phyloP scores from a whole-genome alignment of 805 yeast genomes.

The Candida jianshihensis region DNA sequence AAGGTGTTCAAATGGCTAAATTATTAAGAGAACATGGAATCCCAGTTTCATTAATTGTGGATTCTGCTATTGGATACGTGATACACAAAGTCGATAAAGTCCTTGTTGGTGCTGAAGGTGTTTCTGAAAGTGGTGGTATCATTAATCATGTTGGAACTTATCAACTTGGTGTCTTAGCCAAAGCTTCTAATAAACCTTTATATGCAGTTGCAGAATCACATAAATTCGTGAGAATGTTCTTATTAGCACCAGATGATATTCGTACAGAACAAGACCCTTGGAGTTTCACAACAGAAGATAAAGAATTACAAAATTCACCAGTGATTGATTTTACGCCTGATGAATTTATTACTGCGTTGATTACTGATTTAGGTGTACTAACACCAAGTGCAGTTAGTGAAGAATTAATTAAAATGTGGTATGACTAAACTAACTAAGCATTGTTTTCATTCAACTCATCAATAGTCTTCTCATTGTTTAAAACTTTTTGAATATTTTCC shows the following conservation, averaged over 20 bases:
- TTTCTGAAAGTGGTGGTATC: constrained; percentile 97
- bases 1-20: constrained; percentile 67
- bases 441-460: constrained; percentile 29
- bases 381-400: constrained; percentile 99
- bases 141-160: constrained; percentile 93
- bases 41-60: constrained; percentile 84
- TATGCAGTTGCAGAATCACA: constrained; percentile 94
- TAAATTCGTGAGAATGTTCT: constrained; percentile 93
- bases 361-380: constrained; percentile 92
- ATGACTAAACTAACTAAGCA: constrained; percentile 45
- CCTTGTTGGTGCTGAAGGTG: constrained; percentile 98
- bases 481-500: constrained; percentile 46
- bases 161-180: constrained; percentile 89
- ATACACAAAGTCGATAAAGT: constrained; percentile 89
- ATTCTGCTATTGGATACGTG: constrained; percentile 89
- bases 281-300: constrained; percentile 32
- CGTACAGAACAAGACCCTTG: constrained; percentile 51
- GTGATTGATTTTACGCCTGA: constrained; percentile 91
- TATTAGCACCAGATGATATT: constrained; percentile 86
- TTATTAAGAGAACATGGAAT: constrained; percentile 62
- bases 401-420: constrained; percentile 97
- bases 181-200: constrained; percentile 84
- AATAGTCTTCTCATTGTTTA: constrained; percentile 33
- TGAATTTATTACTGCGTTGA: constrained; percentile 88
- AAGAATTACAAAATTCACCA: constrained; percentile 40